A percentile compares a stretch with the other conserved stretches of the same genome.
These are phyloP conservation scores for Phalaenopsis hybrid DNA, from an alignment of 116 monocot species.

Conservation along the genomic window DNA sequence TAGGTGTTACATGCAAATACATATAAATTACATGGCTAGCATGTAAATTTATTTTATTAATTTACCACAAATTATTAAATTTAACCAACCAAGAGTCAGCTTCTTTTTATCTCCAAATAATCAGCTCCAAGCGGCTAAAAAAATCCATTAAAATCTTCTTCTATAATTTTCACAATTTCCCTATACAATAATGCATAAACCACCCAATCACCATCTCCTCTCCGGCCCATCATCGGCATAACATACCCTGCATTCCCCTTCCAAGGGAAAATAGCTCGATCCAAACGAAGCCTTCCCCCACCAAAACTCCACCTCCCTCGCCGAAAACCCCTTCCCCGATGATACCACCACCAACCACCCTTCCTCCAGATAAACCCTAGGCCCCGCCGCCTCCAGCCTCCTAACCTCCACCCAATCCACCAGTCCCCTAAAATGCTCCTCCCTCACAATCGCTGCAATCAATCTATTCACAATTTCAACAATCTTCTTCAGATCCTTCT, in stretches of 20 bases:
- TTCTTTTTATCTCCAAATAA: neutral
- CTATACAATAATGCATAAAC: constrained; percentile 22
- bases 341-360: constrained; percentile 37
- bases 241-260: constrained; percentile 34
- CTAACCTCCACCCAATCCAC: constrained; percentile 49
- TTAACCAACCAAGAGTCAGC: too few relatives aligned
- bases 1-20: too few relatives aligned
- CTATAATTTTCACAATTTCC: constrained; percentile 17
- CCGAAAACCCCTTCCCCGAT: constrained; percentile 37
- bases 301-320: constrained; percentile 32
- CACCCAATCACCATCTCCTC: constrained; percentile 36
- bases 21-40: too few relatives aligned
- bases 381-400: constrained; percentile 26
- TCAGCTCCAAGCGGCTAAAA: constrained; percentile 19
- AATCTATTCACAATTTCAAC: constrained; percentile 28
- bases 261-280: constrained; percentile 50
- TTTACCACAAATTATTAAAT: too few relatives aligned
- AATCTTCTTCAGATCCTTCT: constrained; percentile 6
- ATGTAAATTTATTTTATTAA: too few relatives aligned
- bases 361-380: constrained; percentile 28
- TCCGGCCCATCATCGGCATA: constrained; percentile 46
- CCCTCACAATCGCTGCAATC: constrained; percentile 15
- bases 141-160: constrained; percentile 15
- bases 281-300: constrained; percentile 33
- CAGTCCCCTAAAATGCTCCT: constrained; percentile 30